phyloP scores from a whole-genome alignment of 129 eudicot species.

The Smallanthus sonchifolius region DNA sequence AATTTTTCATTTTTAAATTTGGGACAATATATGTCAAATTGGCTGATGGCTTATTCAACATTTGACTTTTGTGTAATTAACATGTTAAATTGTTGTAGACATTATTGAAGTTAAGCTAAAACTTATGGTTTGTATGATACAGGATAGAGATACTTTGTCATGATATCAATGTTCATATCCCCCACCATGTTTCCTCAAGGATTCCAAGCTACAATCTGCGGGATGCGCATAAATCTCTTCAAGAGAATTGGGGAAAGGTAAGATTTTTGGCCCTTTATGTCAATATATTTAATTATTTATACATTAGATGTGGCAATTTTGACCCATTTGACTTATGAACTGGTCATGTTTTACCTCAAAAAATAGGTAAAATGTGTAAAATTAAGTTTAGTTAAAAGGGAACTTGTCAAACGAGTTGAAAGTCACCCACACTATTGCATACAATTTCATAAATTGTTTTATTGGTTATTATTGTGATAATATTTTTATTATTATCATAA shows the following conservation, averaged over 20 bases:
- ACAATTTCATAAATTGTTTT: not conserved
- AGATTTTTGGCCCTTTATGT: conserved; percentile 1
- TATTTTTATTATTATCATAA: no score
- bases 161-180: conserved; percentile 90
- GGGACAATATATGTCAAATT: not conserved
- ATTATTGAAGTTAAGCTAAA: not conserved
- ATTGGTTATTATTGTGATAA: not conserved
- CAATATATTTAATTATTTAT: not conserved
- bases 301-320: not conserved
- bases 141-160: conserved; percentile 95
- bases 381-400: not conserved
- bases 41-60: not conserved
- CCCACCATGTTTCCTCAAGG: conserved; percentile 82
- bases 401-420: not conserved
- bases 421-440: not conserved
- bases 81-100: not conserved
- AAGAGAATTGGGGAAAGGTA: conserved; percentile 95
- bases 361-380: not conserved
- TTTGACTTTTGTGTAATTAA: not conserved
- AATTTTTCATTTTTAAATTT: not conserved
- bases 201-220: conserved; percentile 88
- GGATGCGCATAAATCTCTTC: conserved; percentile 80
- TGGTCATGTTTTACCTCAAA: not conserved
- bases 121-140: conserved; percentile 19
- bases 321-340: not conserved